Percentiles rank a stretch among this genome's conserved stretches.
These are phyloP conservation scores for Cladorrhinum sp. DNA, from an alignment of 2,329 filamentous ascomycete genomes.

Conservation along the genomic window DNA sequence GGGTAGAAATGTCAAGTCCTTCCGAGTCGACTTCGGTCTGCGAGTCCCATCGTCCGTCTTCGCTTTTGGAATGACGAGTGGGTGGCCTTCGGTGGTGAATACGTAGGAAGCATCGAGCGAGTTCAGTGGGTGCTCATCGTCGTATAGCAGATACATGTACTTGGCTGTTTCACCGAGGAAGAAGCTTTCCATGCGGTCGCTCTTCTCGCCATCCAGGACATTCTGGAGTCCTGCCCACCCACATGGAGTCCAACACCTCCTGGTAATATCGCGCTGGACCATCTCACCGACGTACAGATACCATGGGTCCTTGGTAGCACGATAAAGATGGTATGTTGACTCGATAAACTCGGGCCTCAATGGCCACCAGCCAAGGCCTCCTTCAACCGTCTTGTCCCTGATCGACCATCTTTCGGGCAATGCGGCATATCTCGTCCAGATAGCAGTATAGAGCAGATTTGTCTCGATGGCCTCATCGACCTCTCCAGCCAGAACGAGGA, in stretches of 20 bases:
- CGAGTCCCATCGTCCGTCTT: constrained; percentile 26
- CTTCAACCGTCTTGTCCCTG: constrained; percentile 76
- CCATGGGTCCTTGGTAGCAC: constrained; percentile 91
- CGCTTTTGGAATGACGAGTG: constrained; percentile 72
- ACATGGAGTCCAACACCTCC: constrained; percentile 84
- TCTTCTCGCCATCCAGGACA: constrained; percentile 77
- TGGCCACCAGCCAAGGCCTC: constrained; percentile 89
- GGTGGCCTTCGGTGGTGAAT: constrained; percentile 95
- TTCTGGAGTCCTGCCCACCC: constrained; percentile 91
- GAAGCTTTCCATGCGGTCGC: constrained; percentile 97
- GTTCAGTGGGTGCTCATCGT: constrained; percentile 82
- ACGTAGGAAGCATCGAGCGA: constrained; percentile 82
- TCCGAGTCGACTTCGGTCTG: constrained; percentile 8
- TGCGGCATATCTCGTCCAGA: constrained; percentile 94
- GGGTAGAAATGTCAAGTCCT: constrained; percentile 31
- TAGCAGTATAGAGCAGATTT: constrained; percentile 83
- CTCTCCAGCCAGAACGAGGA: constrained; percentile 82
- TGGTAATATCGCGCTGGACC: constrained; percentile 82
- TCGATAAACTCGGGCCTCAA: constrained; percentile 96
- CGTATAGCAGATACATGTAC: constrained; percentile 90
- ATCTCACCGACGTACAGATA: constrained; percentile 96
- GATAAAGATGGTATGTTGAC: constrained; percentile 93
- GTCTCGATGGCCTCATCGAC: constrained; percentile 87
- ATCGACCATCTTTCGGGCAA: constrained; percentile 94
- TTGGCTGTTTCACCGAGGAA: constrained; percentile 96